These are phyloP conservation scores for Sphaceloma murrayae DNA, from an alignment of 2,329 filamentous ascomycete genomes.

Conservation along the genomic window DNA sequence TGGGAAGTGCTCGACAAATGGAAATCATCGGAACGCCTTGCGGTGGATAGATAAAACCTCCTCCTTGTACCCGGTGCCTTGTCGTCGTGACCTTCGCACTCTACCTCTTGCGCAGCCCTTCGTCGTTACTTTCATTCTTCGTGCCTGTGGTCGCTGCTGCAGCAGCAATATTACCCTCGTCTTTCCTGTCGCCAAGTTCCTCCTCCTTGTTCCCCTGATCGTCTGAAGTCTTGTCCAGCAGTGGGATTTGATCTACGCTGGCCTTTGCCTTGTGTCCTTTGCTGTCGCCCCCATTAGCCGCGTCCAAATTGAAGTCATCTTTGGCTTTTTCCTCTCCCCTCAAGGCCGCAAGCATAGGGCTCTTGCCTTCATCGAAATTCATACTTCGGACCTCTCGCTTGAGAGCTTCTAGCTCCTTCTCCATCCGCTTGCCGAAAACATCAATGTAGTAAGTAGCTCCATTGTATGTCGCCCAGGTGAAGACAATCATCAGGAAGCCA, in stretches of 20 bases:
- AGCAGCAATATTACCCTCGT: conserved; percentile 6
- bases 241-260: conserved; percentile 48
- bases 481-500: conserved; percentile 68
- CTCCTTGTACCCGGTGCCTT: neutral
- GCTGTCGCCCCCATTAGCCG: neutral
- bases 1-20: too few species aligned
- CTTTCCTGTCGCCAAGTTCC: conserved; percentile 1
- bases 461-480: conserved; percentile 92
- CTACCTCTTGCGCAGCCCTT: conserved; percentile 13
- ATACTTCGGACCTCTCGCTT: conserved; percentile 82
- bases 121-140: conserved; percentile 1
- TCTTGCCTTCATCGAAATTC: conserved; percentile 46
- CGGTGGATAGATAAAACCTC: too few species aligned
- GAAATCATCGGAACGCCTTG: too few species aligned
- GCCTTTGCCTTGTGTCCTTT: conserved; percentile 16
- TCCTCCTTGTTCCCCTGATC: neutral
- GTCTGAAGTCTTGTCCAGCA: conserved; percentile 34
- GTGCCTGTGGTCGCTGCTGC: conserved; percentile 3
- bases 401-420: conserved; percentile 87
- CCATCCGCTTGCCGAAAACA: conserved; percentile 91
- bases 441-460: conserved; percentile 97
- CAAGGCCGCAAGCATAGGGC: conserved; percentile 11
- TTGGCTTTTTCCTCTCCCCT: conserved; percentile 15
- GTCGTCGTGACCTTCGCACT: neutral
- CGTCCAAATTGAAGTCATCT: conserved; percentile 12